Percentiles rank a stretch among this genome's conserved stretches.
These are phyloP conservation scores for Ambrosiella beaveri DNA, from an alignment of 2,329 filamentous ascomycete species.

Conservation along the genomic window DNA sequence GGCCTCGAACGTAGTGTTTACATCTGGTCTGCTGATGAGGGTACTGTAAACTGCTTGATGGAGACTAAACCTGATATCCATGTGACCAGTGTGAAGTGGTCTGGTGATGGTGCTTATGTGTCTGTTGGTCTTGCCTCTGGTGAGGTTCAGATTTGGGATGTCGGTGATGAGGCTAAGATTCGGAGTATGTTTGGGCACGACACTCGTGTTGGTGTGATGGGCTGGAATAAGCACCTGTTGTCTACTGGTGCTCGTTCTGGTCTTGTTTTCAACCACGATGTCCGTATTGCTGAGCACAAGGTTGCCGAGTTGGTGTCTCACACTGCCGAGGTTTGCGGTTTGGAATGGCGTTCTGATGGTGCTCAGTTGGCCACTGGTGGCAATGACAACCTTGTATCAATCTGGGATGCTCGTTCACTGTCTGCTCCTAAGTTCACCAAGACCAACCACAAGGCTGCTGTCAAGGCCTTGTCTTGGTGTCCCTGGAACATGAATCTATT, in stretches of 20 bases:
- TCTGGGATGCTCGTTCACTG: conserved; percentile 93
- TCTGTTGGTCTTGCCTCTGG: conserved; percentile 86
- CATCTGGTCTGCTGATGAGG: conserved; percentile 93
- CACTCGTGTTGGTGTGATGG: conserved; percentile 91
- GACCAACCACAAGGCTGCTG: conserved; percentile 97
- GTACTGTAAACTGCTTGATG: conserved; percentile 71
- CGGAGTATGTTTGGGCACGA: conserved; percentile 98
- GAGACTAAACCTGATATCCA: conserved; percentile 86
- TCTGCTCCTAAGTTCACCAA: conserved; percentile 96
- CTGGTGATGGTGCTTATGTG: conserved; percentile 88
- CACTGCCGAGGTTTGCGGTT: conserved; percentile 92
- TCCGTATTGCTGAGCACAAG: conserved; percentile 95
- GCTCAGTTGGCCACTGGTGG: conserved; percentile 93
- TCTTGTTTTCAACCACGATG: conserved; percentile 95
- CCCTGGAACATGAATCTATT: conserved; percentile 97
- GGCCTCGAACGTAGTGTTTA: conserved; percentile 94
- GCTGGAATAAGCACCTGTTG: conserved; percentile 96
- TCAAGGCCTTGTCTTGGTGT: conserved; percentile 97
- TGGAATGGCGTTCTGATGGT: conserved; percentile 94
- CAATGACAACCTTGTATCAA: conserved; percentile 97
- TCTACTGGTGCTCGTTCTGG: conserved; percentile 90
- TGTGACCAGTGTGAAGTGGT: conserved; percentile 97
- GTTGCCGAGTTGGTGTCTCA: conserved; percentile 91
- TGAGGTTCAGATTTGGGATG: conserved; percentile 98
- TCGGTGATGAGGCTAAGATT: conserved; percentile 84